Evolutionary conservation across 2,329 filamentous ascomycete genomes (phyloP), one percentile per base, ranked within the genome.

Genomic region (Daldinia sp.): DNA sequence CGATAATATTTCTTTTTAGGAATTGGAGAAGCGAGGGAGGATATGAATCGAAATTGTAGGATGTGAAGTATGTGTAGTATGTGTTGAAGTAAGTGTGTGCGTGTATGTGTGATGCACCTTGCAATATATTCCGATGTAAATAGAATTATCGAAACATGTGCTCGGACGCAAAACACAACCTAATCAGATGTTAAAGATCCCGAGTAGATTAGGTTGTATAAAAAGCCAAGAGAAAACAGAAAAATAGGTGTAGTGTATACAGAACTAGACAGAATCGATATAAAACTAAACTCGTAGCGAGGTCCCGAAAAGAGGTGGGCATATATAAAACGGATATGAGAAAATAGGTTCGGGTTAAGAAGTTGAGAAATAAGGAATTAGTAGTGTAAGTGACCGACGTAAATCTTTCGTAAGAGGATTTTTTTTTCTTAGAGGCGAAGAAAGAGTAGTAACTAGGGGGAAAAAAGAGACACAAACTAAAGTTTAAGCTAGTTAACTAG

Each of bases 131-230:
- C 21, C 34, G 50, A 67, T 61, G 58, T 35, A 39, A 61, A 39
- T 66, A 52, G 62, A 56, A 58, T 53, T 32, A 59, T 61, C 59
- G 52, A 66, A 68, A 65, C 65, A 37, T 63, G 65, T 65, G 65
- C 65, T 68, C 58, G 62, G 62, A 68, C 61, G 57, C 54, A 53
- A 63, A 58, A 58, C 55, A 43, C 64, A 55, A 37, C 53, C 53
- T 4, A 52, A 57, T 37, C 27, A 37, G n/a, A n/a, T n/a, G 17
- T 25, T 52, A 35, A 41, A 45, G 9, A 35, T 7, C n/a, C 32
- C 15, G 15, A 10, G 11, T 15, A 32, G 39, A 13, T 59, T 11
- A 35, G 45, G 23, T 43, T 17, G 37, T 32, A 52, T 58, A 17
- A 23, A 45, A 53, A 30, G 19, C 13, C 41, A 32, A 39, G n/a